A percentile compares a stretch with the other conserved stretches of the same genome.
Evolutionary conservation across 108 stramenopile species (phyloP).

Genomic region (Skeletonema menzelii): DNA sequence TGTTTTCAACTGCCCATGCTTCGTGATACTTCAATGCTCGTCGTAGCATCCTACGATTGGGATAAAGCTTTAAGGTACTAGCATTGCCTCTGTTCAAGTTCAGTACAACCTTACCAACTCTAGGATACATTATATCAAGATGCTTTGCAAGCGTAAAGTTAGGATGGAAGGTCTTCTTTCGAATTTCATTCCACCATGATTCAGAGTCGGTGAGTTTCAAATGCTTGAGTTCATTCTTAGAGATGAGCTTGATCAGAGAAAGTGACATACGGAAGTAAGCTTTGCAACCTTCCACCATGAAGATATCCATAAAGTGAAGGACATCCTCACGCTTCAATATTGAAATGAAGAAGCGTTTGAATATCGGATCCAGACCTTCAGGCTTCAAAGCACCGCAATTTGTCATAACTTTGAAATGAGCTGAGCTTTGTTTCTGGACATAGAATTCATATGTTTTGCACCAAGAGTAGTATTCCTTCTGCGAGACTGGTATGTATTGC

Average conservation of each 20-base stretch:
- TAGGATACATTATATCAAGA: constrained; percentile 67
- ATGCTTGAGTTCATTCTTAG: constrained; percentile 35
- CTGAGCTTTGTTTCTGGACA: constrained; percentile 55
- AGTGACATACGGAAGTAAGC: constrained; percentile 77
- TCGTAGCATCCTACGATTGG: constrained; percentile 62
- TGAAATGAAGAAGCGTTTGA: constrained; percentile 65
- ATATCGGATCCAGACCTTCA: constrained; percentile 60
- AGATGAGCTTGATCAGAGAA: constrained; percentile 61
- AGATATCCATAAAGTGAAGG: constrained; percentile 78
- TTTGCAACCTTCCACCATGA: constrained; percentile 78
- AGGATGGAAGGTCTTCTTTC: constrained; percentile 28
- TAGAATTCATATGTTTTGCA: constrained; percentile 65
- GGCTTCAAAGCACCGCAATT: constrained; percentile 52
- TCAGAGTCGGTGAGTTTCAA: constrained; percentile 18
- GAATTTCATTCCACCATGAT: constrained; percentile 45
- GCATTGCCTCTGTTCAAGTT: too few relatives aligned
- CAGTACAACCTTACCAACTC: constrained; percentile 52
- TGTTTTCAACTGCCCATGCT: constrained; percentile 51
- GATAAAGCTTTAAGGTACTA: constrained; percentile 71
- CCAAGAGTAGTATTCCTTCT: constrained; percentile 64
- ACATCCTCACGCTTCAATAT: constrained; percentile 59
- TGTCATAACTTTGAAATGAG: constrained; percentile 53
- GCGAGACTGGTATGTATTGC: constrained; percentile 59
- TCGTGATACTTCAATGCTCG: constrained; percentile 74
- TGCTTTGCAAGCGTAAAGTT: constrained; percentile 61